These are phyloP conservation scores for Yarrowia hollandica DNA, from an alignment of 805 yeast species.

Conservation along the genomic window DNA sequence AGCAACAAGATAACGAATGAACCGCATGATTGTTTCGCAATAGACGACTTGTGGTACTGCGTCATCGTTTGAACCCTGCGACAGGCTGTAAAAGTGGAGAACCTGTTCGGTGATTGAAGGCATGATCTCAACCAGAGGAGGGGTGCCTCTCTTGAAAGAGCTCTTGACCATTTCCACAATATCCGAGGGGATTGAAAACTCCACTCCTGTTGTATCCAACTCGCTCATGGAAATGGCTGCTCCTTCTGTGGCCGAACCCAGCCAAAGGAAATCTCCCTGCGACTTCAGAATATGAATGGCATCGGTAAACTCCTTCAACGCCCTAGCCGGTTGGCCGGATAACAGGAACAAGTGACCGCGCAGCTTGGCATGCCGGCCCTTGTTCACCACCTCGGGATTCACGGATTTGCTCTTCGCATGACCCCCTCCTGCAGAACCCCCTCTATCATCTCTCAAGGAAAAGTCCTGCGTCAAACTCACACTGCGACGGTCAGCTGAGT, in stretches of 20 bases:
- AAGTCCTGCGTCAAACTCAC: conserved; percentile 5
- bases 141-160: background rate
- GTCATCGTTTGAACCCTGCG: conserved; percentile 64
- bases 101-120: conserved; percentile 40
- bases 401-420: background rate
- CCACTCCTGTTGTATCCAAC: conserved; percentile 37
- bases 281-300: conserved; percentile 60
- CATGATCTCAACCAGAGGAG: conserved; percentile 30
- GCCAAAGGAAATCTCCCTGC: conserved; percentile 79
- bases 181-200: conserved; percentile 1
- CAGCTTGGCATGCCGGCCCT: conserved; percentile 27
- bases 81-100: conserved; percentile 47
- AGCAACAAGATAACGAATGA: conserved; percentile 47
- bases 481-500: background rate
- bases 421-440: too few relatives aligned
- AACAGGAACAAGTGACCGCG: conserved; percentile 53
- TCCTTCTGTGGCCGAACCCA: conserved; percentile 84
- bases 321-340: conserved; percentile 75
- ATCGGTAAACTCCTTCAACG: conserved; percentile 72
- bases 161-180: background rate
- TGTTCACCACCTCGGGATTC: conserved; percentile 5
- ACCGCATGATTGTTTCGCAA: conserved; percentile 68
- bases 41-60: conserved; percentile 79
- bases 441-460: background rate
- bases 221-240: conserved; percentile 65